Conservation (phyloP, 2,329 filamentous ascomycete genomes). For the Ophiostoma sp. region DNA sequence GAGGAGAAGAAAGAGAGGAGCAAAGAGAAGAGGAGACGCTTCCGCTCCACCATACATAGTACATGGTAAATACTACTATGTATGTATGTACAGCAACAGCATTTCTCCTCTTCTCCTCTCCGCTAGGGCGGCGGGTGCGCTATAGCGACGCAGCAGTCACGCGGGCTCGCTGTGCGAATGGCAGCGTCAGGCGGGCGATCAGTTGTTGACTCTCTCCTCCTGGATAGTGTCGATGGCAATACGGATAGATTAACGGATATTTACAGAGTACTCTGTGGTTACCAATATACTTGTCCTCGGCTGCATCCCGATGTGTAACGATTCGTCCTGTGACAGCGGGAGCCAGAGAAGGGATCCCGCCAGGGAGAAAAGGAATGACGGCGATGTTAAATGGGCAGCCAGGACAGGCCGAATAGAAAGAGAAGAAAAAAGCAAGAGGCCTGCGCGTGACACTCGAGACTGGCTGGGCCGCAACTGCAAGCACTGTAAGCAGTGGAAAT, state of each 20-base stretch:
- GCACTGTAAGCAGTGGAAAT: background rate
- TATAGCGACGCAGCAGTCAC: constrained; percentile 9
- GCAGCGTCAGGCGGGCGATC: background rate
- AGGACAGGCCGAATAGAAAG: background rate
- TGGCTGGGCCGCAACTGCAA: background rate
- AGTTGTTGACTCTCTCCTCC: background rate
- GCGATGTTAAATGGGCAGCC: no score
- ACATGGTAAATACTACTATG: background rate
- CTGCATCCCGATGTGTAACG: constrained; percentile 13
- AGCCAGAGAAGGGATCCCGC: background rate
- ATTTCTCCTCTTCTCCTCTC: constrained; percentile 2
- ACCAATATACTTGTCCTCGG: background rate
- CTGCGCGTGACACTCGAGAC: background rate
- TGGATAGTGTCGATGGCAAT: background rate
- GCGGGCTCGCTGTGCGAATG: constrained; percentile 13
- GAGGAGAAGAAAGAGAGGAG: background rate
- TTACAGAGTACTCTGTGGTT: no score
- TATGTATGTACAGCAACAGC: background rate
- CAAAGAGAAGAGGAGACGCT: background rate
- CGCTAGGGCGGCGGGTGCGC: background rate
- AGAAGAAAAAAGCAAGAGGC: background rate
- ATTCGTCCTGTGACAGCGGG: constrained; percentile 6
- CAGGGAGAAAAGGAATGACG: background rate
- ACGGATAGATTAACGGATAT: background rate
- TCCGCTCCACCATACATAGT: background rate